phyloP scores from a whole-genome alignment of 2,329 filamentous ascomycete species.

The Aaosphaeria pasadenensis region DNA sequence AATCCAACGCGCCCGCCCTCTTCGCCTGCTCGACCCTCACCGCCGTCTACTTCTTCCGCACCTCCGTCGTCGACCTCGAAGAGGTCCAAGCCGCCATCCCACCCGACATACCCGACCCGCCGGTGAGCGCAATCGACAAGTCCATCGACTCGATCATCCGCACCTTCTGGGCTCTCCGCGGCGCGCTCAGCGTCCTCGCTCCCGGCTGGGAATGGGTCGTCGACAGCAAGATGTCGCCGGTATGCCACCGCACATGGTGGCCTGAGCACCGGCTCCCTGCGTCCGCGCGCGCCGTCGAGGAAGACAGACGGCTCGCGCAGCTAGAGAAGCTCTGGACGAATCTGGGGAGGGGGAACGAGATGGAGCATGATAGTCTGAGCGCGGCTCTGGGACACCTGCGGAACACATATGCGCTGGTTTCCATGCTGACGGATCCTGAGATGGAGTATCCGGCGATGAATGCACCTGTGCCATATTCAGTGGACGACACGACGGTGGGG shows the following conservation, averaged over 20 bases:
- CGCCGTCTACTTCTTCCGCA: slow-evolving; percentile 33
- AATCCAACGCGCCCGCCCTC: slow-evolving; percentile 42
- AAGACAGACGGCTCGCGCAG: slow-evolving; percentile 22
- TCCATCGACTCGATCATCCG: slow-evolving; percentile 23
- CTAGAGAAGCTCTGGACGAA: slow-evolving; percentile 26
- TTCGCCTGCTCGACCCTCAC: slow-evolving; percentile 33
- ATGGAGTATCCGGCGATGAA: slow-evolving; percentile 18
- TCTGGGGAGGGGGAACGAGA: slow-evolving; percentile 6
- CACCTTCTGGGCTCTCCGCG: slow-evolving; percentile 29
- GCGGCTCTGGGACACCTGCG: slow-evolving; percentile 25
- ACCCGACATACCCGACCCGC: slow-evolving; percentile 11
- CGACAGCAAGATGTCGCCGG: slow-evolving; percentile 21
- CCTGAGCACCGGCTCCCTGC: slow-evolving; percentile 18
- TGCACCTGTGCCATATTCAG: slow-evolving; percentile 23
- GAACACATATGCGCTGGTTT: slow-evolving; percentile 28
- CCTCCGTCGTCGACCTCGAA: slow-evolving; percentile 27
- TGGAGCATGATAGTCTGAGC: slow-evolving; percentile 12
- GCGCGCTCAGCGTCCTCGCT: slow-evolving; percentile 26
- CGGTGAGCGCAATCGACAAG: slow-evolving; percentile 19
- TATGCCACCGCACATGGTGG: slow-evolving; percentile 34
- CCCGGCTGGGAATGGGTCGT: slow-evolving; percentile 29
- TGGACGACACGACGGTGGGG: slow-evolving; percentile 24
- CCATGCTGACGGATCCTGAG: slow-evolving; percentile 23
- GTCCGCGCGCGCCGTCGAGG: slow-evolving; percentile 19
- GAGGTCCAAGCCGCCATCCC: slow-evolving; percentile 22